A percentile compares a stretch with the other conserved stretches of the same genome.
These are phyloP conservation scores for Erythrophleum ivorense DNA, from an alignment of 331 rosid genomes.

Conservation along the genomic window DNA sequence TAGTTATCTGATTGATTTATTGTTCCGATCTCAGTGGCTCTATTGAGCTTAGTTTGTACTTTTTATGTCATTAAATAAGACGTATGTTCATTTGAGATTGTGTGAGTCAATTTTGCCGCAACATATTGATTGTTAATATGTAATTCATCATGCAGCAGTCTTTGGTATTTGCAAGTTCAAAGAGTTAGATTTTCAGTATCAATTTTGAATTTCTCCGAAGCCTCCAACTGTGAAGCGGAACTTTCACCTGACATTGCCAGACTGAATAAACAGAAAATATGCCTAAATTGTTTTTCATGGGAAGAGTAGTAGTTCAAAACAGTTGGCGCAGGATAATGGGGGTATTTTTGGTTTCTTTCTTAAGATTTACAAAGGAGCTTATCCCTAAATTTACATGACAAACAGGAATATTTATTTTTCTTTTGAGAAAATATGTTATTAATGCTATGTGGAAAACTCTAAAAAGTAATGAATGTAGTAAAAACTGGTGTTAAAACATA, in stretches of 20 bases:
- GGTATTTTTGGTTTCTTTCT: too few relatives aligned
- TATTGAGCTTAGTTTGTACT: slow-evolving; percentile 20
- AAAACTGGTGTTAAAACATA: too few relatives aligned
- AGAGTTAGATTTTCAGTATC: neutral
- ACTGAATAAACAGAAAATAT: too few relatives aligned
- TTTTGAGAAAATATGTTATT: too few relatives aligned
- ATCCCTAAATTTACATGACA: too few relatives aligned
- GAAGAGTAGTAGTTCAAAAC: too few relatives aligned
- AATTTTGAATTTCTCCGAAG: slow-evolving; percentile 3
- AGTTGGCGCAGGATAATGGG: too few relatives aligned
- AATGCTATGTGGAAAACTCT: too few relatives aligned
- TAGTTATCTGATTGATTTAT: neutral
- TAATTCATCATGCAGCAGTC: slow-evolving; percentile 18
- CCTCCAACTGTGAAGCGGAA: neutral
- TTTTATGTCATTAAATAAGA: slow-evolving; percentile 3
- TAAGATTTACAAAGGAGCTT: too few relatives aligned
- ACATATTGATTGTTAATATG: neutral
- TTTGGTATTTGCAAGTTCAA: neutral
- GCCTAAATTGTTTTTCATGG: neutral
- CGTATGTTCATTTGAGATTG: slow-evolving; percentile 34
- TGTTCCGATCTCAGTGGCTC: slow-evolving; percentile 30
- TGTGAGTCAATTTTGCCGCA: slow-evolving; percentile 12
- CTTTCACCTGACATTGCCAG: neutral
- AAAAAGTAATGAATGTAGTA: too few relatives aligned
- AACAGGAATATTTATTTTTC: too few relatives aligned